Evolutionary conservation across 306 rosid species (phyloP).

Genomic region (Rubus idaeus): DNA sequence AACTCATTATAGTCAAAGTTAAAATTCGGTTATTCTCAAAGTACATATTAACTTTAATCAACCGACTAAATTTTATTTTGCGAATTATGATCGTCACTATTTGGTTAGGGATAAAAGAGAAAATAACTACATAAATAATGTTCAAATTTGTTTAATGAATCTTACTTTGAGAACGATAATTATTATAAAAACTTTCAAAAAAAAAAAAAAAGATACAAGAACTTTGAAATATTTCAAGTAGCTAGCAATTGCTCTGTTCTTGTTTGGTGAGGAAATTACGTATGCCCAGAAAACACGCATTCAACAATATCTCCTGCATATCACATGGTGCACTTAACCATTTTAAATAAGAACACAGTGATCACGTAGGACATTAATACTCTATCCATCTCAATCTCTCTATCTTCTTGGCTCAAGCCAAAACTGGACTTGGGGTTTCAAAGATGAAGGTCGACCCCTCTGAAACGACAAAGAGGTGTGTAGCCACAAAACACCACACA

Average conservation of each 20-base stretch:
- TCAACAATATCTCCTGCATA: neutral
- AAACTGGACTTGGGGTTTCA: neutral
- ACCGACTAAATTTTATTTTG: too few relatives aligned
- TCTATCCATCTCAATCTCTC: neutral
- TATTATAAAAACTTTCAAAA: too few relatives aligned
- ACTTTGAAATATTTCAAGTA: neutral
- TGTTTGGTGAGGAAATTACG: neutral
- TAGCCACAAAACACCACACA: neutral
- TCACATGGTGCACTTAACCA: neutral
- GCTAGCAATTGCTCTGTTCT: neutral
- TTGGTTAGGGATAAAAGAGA: too few relatives aligned
- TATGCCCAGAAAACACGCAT: slow-evolving; percentile 13
- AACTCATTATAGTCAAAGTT: too few relatives aligned
- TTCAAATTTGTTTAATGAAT: too few relatives aligned
- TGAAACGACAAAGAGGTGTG: neutral
- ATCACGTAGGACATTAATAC: neutral
- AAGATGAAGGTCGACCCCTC: neutral
- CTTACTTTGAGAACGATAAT: too few relatives aligned
- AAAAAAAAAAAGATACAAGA: neutral
- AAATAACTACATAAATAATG: neutral
- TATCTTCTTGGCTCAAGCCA: neutral
- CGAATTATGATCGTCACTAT: too few relatives aligned
- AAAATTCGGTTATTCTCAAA: too few relatives aligned
- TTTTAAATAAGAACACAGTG: neutral
- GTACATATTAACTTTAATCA: too few relatives aligned